phyloP scores from a whole-genome alignment of 306 rosid species.

The Cucumis sativus region DNA sequence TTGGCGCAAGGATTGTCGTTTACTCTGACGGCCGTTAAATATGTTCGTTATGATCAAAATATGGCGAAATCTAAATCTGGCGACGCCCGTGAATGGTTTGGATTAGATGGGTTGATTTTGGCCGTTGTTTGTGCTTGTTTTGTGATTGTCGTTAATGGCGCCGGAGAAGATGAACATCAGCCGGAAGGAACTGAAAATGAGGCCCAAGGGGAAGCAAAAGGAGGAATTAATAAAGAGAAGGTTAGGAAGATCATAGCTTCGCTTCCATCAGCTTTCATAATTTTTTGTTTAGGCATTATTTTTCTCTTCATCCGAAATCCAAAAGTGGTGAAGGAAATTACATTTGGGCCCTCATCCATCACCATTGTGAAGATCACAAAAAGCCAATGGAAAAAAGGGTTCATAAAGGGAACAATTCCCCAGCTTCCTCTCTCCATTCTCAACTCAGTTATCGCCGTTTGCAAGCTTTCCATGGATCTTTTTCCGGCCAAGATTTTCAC shows the following conservation, averaged over 20 bases:
- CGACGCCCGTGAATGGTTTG: slow-evolving; percentile 36
- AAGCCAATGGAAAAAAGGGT: slow-evolving; percentile 61
- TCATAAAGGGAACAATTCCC: slow-evolving; percentile 62
- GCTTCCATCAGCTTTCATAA: slow-evolving; percentile 58
- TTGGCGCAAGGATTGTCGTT: slow-evolving; percentile 69
- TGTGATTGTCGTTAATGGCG: slow-evolving; percentile 47
- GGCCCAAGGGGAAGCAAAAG: not conserved
- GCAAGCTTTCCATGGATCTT: slow-evolving; percentile 48
- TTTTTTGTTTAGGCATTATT: slow-evolving; percentile 41
- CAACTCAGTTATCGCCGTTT: slow-evolving; percentile 63
- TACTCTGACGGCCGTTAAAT: slow-evolving; percentile 49
- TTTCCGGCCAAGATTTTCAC: slow-evolving; percentile 52
- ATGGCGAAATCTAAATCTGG: slow-evolving; percentile 34
- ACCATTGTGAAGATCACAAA: slow-evolving; percentile 32
- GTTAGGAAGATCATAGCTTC: slow-evolving; percentile 25
- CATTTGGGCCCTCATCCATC: slow-evolving; percentile 55
- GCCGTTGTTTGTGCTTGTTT: slow-evolving; percentile 42
- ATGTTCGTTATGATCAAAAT: slow-evolving; percentile 38
- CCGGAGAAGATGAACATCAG: slow-evolving; percentile 27
- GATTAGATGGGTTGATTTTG: slow-evolving; percentile 59
- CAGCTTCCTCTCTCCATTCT: slow-evolving; percentile 61
- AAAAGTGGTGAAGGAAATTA: slow-evolving; percentile 28
- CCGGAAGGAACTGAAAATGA: not conserved
- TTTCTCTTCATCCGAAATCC: slow-evolving; percentile 51
- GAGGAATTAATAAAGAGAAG: not conserved